Base-by-base conservation (phyloP, 106 monocot species). In the Dioscorea zingiberensis region DNA sequence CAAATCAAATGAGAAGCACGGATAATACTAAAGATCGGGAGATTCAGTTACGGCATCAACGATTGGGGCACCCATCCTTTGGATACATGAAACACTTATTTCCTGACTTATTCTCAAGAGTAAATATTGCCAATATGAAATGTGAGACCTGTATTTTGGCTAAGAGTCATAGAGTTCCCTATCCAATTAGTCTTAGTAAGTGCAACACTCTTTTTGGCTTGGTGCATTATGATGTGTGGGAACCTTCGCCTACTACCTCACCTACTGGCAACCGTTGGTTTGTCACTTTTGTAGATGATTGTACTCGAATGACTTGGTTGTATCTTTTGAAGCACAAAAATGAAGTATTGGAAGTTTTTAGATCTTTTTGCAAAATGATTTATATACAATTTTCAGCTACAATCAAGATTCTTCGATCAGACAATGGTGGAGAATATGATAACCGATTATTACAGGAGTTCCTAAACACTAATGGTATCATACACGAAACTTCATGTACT, bases 261-360 rank as follows among this genome's bases (percentile, higher is more conserved):
- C 1, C 25, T 1, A 27, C 47, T 58, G 47, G 66, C 48, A 26
- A 48, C 17, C 27, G 14, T 22, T 65, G 66, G 48, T 74, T 66
- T 60, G 21, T 74, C 1, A 44, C 58, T 23, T 65, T 73, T 55
- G 21, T 65, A 2, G 74, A 74, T 51, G 65, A 67, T 17, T 74
- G 25, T 22, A 63, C 66, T 46, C 21, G 47, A 28, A 66, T 46
- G 48, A 51, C 25, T 2, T 65, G 59, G 66, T 10, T 74, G 0
- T 74, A 56, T 60, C 66, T 23, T 23, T 8, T 66, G 7, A 44
- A 18, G 28, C 12, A 7, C 7, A 74, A 74, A 60, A 22, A 22
- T 7, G 55, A 73, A 32, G 64, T 56, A 1, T 24, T 25, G 26
- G 15, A 2, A n/a, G 18, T 73, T 25, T 73, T 73, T 58, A 7